These are phyloP conservation scores for Juncus effusus DNA, from an alignment of 176 grass and related monocot genomes.

Conservation along the genomic window DNA sequence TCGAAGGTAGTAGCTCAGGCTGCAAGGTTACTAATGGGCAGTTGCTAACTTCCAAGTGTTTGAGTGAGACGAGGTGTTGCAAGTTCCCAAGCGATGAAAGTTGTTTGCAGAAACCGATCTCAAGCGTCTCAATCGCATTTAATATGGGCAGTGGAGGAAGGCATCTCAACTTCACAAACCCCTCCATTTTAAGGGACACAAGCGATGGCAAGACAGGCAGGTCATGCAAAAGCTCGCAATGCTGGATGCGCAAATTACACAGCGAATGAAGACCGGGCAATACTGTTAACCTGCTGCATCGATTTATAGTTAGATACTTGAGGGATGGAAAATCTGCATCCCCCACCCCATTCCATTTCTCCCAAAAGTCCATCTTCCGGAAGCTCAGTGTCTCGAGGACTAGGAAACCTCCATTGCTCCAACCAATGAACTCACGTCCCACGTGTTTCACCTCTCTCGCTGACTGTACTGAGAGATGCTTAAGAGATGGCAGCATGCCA, in stretches of 20 bases:
- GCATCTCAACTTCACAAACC: constrained; percentile 17
- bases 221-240: constrained; percentile 9
- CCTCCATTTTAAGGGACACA: constrained; percentile 22
- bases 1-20: too few relatives aligned
- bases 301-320: constrained; percentile 13
- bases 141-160: constrained; percentile 22
- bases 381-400: constrained; percentile 19
- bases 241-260: constrained; percentile 18
- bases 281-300: constrained; percentile 19
- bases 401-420: constrained; percentile 1
- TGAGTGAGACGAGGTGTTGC: too few relatives aligned
- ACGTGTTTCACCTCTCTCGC: constrained; percentile 7
- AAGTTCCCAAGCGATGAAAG: too few relatives aligned
- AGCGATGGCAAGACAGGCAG: constrained; percentile 14
- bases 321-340: constrained; percentile 21
- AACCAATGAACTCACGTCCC: constrained; percentile 16
- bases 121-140: neutral
- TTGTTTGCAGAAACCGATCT: neutral
- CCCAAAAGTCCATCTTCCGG: constrained; percentile 23
- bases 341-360: constrained; percentile 16
- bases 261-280: constrained; percentile 13
- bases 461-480: neutral
- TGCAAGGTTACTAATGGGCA: too few relatives aligned
- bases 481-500: constrained; percentile 18
- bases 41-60: too few relatives aligned